Evolutionary conservation across 768 basidiomycete genomes (phyloP).

Genomic region (Lactarius psammicola): DNA sequence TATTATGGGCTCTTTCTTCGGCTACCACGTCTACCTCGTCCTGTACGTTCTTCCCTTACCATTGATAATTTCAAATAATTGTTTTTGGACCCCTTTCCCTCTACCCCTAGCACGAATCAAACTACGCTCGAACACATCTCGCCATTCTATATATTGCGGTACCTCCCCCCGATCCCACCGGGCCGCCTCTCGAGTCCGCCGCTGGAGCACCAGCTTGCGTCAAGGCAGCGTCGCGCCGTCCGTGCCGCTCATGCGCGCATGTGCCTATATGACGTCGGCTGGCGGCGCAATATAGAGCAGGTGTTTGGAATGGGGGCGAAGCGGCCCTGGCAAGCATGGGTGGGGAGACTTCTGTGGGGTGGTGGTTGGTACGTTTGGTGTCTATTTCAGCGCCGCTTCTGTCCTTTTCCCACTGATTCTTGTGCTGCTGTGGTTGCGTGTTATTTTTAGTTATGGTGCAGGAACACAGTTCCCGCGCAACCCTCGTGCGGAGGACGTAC

Average conservation of each 20-base stretch:
- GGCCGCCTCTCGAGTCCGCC: slow-evolving; percentile 63
- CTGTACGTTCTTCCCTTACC: slow-evolving; percentile 48
- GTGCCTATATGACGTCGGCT: slow-evolving; percentile 71
- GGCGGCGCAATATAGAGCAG: slow-evolving; percentile 66
- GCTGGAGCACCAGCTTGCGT: slow-evolving; percentile 67
- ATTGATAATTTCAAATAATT: not conserved
- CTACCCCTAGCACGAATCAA: slow-evolving; percentile 79
- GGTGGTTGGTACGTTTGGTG: slow-evolving; percentile 56
- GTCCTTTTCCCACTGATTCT: not conserved
- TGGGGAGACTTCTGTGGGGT: slow-evolving; percentile 54
- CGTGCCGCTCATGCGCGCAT: slow-evolving; percentile 60
- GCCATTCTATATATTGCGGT: slow-evolving; percentile 68
- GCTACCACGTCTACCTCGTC: slow-evolving; percentile 75
- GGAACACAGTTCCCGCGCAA: slow-evolving; percentile 69
- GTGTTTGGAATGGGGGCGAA: slow-evolving; percentile 48
- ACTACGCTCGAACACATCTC: slow-evolving; percentile 80
- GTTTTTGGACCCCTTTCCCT: not conserved
- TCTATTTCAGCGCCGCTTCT: not conserved
- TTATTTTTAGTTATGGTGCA: slow-evolving; percentile 50
- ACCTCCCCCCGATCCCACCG: slow-evolving; percentile 64
- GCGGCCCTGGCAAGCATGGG: slow-evolving; percentile 53
- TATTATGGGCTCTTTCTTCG: slow-evolving; percentile 71
- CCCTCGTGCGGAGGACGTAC: slow-evolving; percentile 61
- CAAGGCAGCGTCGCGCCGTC: slow-evolving; percentile 61
- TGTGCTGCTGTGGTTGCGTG: not conserved